Evolutionary conservation across 148 eudicot genomes (phyloP).

Genomic region (Agrostemma githago): DNA sequence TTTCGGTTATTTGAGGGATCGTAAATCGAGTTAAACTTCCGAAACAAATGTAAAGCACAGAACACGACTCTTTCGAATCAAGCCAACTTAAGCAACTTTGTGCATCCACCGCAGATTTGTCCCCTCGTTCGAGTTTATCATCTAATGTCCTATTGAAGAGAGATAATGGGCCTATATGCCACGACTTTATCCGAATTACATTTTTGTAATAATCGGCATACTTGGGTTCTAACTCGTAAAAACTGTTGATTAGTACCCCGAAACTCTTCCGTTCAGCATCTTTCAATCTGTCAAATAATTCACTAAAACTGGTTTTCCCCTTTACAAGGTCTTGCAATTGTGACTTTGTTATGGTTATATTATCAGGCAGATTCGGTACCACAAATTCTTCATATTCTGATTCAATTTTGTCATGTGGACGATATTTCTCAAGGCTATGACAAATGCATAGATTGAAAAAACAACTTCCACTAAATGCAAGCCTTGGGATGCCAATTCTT

Average conservation of each 20-base stretch:
- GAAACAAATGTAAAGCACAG: slow-evolving; percentile 48
- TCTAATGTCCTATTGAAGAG: slow-evolving; percentile 27
- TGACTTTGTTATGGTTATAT: slow-evolving; percentile 34
- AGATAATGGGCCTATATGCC: slow-evolving; percentile 51
- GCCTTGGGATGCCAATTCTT: slow-evolving; percentile 34
- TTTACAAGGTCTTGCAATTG: slow-evolving; percentile 50
- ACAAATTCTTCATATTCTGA: slow-evolving; percentile 34
- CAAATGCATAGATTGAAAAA: slow-evolving; percentile 39
- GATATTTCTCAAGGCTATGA: slow-evolving; percentile 26
- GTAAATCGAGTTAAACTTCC: slow-evolving; percentile 49
- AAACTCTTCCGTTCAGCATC: slow-evolving; percentile 44
- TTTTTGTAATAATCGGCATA: slow-evolving; percentile 40
- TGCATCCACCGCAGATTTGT: slow-evolving; percentile 15
- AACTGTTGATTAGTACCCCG: slow-evolving; percentile 49
- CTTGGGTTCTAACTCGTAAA: slow-evolving; percentile 38
- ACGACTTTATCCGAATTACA: slow-evolving; percentile 38
- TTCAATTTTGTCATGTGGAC: slow-evolving; percentile 25
- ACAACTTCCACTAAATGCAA: slow-evolving; percentile 50
- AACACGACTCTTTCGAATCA: slow-evolving; percentile 22
- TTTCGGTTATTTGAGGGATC: slow-evolving; percentile 33
- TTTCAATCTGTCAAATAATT: slow-evolving; percentile 37
- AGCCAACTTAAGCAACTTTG: slow-evolving; percentile 42
- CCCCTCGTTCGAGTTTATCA: slow-evolving; percentile 30
- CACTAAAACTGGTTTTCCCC: slow-evolving; percentile 30
- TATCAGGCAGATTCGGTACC: slow-evolving; percentile 37